Percentiles rank a stretch among this genome's conserved stretches.
Conservation (phyloP, 2,329 filamentous ascomycete genomes). For the Aspergillus unguis region DNA sequence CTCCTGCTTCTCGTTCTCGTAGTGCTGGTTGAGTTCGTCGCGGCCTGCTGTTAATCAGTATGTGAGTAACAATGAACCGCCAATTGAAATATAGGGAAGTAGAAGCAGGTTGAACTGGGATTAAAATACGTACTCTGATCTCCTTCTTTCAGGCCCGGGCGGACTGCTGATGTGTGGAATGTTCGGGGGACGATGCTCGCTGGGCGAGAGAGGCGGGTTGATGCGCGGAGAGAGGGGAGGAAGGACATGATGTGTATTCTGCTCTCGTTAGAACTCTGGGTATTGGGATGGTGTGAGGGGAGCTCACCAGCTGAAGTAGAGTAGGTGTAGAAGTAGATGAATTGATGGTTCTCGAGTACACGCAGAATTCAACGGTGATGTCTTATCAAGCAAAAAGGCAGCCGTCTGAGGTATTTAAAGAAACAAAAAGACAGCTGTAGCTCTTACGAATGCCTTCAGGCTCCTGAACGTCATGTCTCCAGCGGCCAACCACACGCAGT, state of each 20-base stretch:
- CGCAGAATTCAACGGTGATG: no score
- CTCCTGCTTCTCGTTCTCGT: constrained; percentile 62
- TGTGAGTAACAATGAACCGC: no score
- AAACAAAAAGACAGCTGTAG: background rate
- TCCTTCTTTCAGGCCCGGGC: constrained; percentile 32
- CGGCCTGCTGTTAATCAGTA: constrained; percentile 29
- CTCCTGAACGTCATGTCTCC: background rate
- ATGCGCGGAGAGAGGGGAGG: constrained; percentile 28
- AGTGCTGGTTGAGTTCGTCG: constrained; percentile 43
- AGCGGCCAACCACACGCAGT: constrained; percentile 2
- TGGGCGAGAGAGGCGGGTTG: constrained; percentile 22
- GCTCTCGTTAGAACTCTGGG: background rate
- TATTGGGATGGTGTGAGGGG: background rate
- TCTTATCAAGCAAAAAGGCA: background rate
- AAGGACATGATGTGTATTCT: constrained; percentile 32
- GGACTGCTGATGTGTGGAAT: constrained; percentile 30
- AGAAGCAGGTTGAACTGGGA: background rate
- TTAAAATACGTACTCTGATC: constrained; percentile 32
- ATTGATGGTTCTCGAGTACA: no score
- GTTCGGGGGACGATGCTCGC: constrained; percentile 12
- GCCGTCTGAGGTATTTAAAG: background rate
- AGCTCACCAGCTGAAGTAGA: background rate
- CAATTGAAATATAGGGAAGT: no score
- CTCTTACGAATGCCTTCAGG: background rate
- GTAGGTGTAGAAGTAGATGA: no score